Evolutionary conservation across 805 yeast species (phyloP), one percentile per base, ranked within the genome.

Genomic region (Hanseniaspora lachancei): DNA sequence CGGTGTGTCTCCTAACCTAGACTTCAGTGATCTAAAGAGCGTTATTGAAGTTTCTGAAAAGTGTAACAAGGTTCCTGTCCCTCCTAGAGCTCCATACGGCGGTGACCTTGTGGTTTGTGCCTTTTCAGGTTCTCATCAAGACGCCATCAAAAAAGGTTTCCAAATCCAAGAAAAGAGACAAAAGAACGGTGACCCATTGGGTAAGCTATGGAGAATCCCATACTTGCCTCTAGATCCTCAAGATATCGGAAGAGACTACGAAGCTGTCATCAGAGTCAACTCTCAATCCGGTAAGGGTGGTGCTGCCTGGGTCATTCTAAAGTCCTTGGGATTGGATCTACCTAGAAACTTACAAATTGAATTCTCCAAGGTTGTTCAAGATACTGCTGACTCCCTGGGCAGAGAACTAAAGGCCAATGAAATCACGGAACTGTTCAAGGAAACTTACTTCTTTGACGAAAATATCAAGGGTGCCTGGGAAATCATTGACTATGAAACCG

Each of bases 211-310:
- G 91, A 73, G 74, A 63, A 76, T 84, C 60, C 91, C 91, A 56
- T 84, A 84, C 73, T 73, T 84, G 64, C 89, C 91, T 58, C 75
- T 84, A 67, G 91, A 84, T 72, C 91, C 91, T 62, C 75, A 81
- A 69, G 91, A 84, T 68, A 80, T 84, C 62, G 91, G 91, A 57
- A 76, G 88, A 73, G 82, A 77, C 62, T 84, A 84, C 68, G 91
- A 84, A 71, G 89, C 89, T 55, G 86, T 84, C 57, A 84, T 84
- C 65, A 76, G 91, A 74, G 89, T 84, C 63, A 84, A 84, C 72
- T 84, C 91, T 23, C 91, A 84, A 71, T 81, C 87, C n/a, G 91
- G 91, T 68, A 84, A 84, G 69, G 91, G 91, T 66, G 91, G 91
- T 69, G 87, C 89, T 47, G 87, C 89, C 23, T 84, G 91, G 91